These are phyloP conservation scores for Gaillardinia entomophila DNA, from an alignment of 805 yeast genomes.

Conservation along the genomic window DNA sequence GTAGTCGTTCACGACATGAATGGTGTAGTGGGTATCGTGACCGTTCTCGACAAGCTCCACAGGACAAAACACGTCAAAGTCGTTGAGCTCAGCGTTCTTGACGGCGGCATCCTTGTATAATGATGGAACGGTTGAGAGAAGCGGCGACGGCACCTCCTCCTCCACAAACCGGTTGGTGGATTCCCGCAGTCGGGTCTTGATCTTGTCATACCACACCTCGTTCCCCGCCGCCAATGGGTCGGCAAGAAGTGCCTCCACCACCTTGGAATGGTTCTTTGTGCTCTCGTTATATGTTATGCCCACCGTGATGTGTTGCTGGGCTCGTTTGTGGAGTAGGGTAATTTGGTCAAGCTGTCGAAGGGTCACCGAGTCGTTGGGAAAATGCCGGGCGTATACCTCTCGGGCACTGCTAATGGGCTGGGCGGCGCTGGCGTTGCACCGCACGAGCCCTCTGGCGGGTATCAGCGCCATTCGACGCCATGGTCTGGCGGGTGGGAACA, in stretches of 20 bases:
- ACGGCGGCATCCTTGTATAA: slow-evolving; percentile 8
- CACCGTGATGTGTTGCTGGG: too few relatives aligned
- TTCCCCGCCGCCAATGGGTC: slow-evolving; percentile 34
- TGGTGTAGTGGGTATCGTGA: slow-evolving; percentile 15
- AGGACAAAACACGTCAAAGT: slow-evolving; percentile 6
- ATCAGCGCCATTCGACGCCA: too few relatives aligned
- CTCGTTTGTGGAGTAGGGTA: too few relatives aligned
- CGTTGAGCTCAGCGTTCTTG: slow-evolving; percentile 4
- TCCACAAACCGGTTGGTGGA: slow-evolving; percentile 16
- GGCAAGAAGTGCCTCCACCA: slow-evolving; percentile 32
- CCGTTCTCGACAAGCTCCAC: slow-evolving; percentile 15
- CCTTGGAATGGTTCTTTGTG: slow-evolving; percentile 18
- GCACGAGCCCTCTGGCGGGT: not conserved
- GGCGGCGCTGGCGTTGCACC: not conserved
- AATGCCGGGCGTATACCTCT: slow-evolving; percentile 9
- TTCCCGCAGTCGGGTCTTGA: slow-evolving; percentile 14
- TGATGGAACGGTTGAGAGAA: slow-evolving; percentile 3
- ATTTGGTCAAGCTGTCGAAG: slow-evolving; percentile 1
- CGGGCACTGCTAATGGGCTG: not conserved
- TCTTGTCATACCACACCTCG: slow-evolving; percentile 23
- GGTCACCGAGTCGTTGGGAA: slow-evolving; percentile 15
- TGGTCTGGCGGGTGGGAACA: too few relatives aligned
- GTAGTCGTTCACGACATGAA: slow-evolving; percentile 16
- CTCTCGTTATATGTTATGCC: slow-evolving; percentile 8
- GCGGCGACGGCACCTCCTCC: slow-evolving; percentile 5